Evolutionary conservation across 1,139 yeast species (phyloP).

Genomic region (Geotrichum restrictum): DNA sequence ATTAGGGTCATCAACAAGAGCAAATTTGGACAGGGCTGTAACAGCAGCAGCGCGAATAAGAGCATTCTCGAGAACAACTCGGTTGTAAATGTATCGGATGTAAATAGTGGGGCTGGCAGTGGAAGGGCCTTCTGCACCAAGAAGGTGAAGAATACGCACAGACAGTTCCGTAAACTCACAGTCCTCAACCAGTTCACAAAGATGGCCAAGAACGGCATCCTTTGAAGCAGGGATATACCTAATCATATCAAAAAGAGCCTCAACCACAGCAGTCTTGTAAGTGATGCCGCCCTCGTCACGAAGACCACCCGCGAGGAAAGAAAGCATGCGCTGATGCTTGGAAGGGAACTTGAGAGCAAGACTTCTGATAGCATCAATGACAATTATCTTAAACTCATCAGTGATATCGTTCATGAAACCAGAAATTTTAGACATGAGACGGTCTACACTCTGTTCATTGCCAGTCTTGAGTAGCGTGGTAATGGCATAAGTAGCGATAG

Average conservation of each 20-base stretch:
- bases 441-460: conserved; percentile 83
- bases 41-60: conserved; percentile 95
- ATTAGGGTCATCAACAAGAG: conserved; percentile 66
- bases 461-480: conserved; percentile 94
- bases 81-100: conserved; percentile 92
- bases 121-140: conserved; percentile 92
- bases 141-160: conserved; percentile 81
- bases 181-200: conserved; percentile 97
- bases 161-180: conserved; percentile 93
- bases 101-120: conserved; percentile 84
- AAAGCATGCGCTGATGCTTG: conserved; percentile 77
- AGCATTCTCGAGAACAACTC: conserved; percentile 93
- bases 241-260: conserved; percentile 86
- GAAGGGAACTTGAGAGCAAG: conserved; percentile 90
- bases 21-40: conserved; percentile 86
- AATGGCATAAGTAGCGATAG: conserved; percentile 97
- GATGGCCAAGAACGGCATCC: conserved; percentile 76
- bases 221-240: conserved; percentile 84
- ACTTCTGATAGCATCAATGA: conserved; percentile 89
- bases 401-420: conserved; percentile 90
- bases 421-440: conserved; percentile 81
- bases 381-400: conserved; percentile 91
- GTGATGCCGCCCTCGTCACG: conserved; percentile 84
- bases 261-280: conserved; percentile 83
- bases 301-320: conserved; percentile 77